Base-by-base conservation (phyloP, 306 rosid genomes). In the Clitoria ternatea region DNA sequence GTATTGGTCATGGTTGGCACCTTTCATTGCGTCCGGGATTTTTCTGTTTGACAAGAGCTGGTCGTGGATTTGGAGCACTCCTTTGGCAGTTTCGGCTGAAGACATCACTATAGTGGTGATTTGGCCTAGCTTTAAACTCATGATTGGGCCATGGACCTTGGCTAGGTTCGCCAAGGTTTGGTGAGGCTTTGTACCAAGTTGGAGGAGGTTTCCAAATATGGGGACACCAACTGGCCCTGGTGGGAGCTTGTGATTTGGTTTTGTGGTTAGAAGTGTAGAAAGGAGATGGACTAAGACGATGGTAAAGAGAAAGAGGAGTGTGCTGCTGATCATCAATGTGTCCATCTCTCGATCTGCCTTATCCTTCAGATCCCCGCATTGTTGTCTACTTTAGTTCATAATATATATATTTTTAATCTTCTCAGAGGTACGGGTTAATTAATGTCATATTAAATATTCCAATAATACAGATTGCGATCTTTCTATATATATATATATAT, bases 101-200 rank as follows among this genome's bases (percentile, higher is more conserved):
- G 92, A 80, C 24, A 82, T 42, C 0, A 87, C 86, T 0, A 90
- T 15, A 2, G 89, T 53, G 7, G 85, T 85, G 1, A 85, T 2
- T 49, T 37, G 87, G 19, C 92, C 92, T 0, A 89, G 77, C 12
- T 82, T 79, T 0, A 89, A 15, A 13, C 39, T 40, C 53, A 87
- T 87, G 1, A 90, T 81, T 7, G 93, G 85, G 27, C 91, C 93
- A 12, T 83, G 63, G n/a, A 0, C 43, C 2, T 70, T 32, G 52
- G 87, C 77, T 5, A 83, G 83, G 0, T 11, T 33, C 33, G 90
- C 68, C 7, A 87, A 7, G n/a, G 87, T 69, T 53, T 83, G 63
- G 54, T 89, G 90, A 0, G 87, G 90, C 14, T 81, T 86, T n/a
- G 54, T 18, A 0, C 92, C 93, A 1, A 87, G 69, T 26, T 80